phyloP scores from a whole-genome alignment of 257 asterid genomes.

The Gentiana straminea region DNA sequence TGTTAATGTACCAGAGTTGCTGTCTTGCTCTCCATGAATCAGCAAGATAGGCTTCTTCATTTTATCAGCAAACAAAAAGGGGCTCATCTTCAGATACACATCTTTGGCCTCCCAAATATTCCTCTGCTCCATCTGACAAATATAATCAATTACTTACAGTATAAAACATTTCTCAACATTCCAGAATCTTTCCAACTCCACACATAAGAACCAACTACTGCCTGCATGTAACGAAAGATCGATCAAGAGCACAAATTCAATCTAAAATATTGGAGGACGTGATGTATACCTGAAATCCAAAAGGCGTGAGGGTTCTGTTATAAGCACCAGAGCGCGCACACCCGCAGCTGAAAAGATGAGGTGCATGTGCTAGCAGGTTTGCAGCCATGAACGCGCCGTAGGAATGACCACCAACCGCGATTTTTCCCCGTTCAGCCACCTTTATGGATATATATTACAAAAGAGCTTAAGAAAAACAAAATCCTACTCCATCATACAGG shows the following conservation, averaged over 20 bases:
- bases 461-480: constrained; percentile 5
- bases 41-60: constrained; percentile 94
- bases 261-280: neutral
- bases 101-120: constrained; percentile 93
- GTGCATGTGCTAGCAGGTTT: constrained; percentile 96
- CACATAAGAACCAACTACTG: neutral
- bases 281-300: constrained; percentile 85
- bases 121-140: constrained; percentile 76
- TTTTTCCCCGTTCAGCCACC: constrained; percentile 94
- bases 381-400: constrained; percentile 99
- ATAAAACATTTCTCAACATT: too few species aligned
- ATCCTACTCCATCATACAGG: neutral
- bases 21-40: constrained; percentile 96
- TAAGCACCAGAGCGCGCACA: constrained; percentile 99
- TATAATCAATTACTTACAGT: neutral
- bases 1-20: constrained; percentile 92
- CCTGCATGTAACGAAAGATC: neutral
- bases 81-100: constrained; percentile 87
- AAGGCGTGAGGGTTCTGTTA: constrained; percentile 95
- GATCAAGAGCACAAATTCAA: neutral
- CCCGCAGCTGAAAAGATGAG: constrained; percentile 91
- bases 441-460: constrained; percentile 21
- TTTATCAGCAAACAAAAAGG: constrained; percentile 85
- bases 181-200: neutral
- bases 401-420: constrained; percentile 95